These are phyloP conservation scores for Calamus simplicifolius DNA, from an alignment of 176 grass and related monocot species.

Conservation along the genomic window DNA sequence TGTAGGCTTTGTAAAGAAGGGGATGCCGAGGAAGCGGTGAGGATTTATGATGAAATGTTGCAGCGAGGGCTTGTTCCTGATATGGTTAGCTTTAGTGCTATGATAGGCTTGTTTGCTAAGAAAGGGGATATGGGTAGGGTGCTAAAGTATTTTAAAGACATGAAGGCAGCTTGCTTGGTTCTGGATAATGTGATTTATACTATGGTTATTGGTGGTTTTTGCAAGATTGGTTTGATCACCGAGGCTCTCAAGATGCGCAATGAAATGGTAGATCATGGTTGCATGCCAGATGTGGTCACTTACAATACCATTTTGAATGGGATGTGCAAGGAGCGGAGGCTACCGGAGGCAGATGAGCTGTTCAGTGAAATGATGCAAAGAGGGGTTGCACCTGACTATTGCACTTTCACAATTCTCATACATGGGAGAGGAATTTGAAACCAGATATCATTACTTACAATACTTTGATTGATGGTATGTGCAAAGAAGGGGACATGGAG, in stretches of 20 bases:
- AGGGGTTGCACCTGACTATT: slow-evolving; percentile 72
- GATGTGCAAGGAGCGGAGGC: slow-evolving; percentile 45
- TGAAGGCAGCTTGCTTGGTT: slow-evolving; percentile 43
- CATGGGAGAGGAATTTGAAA: slow-evolving; percentile 59
- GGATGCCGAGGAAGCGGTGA: slow-evolving; percentile 33
- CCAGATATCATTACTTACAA: slow-evolving; percentile 92
- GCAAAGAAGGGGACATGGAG: slow-evolving; percentile 65
- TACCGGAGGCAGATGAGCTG: slow-evolving; percentile 51
- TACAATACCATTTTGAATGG: slow-evolving; percentile 82
- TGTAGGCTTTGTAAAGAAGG: slow-evolving; percentile 42
- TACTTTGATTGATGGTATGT: slow-evolving; percentile 86
- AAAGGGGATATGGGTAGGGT: slow-evolving; percentile 49
- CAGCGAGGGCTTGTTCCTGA: slow-evolving; percentile 44
- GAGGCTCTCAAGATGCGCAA: slow-evolving; percentile 70
- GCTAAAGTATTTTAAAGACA: slow-evolving; percentile 33
- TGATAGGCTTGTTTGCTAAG: slow-evolving; percentile 66
- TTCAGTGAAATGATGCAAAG: slow-evolving; percentile 71
- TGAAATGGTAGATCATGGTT: slow-evolving; percentile 71
- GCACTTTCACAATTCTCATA: slow-evolving; percentile 87
- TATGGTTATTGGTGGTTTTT: slow-evolving; percentile 83
- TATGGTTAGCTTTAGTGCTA: slow-evolving; percentile 71
- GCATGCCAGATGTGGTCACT: slow-evolving; percentile 71
- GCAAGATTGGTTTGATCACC: slow-evolving; percentile 34
- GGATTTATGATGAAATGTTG: slow-evolving; percentile 54
- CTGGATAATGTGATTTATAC: slow-evolving; percentile 90